Evolutionary conservation across 2,329 filamentous ascomycete species (phyloP).

Genomic region (Fusarium palustre): DNA sequence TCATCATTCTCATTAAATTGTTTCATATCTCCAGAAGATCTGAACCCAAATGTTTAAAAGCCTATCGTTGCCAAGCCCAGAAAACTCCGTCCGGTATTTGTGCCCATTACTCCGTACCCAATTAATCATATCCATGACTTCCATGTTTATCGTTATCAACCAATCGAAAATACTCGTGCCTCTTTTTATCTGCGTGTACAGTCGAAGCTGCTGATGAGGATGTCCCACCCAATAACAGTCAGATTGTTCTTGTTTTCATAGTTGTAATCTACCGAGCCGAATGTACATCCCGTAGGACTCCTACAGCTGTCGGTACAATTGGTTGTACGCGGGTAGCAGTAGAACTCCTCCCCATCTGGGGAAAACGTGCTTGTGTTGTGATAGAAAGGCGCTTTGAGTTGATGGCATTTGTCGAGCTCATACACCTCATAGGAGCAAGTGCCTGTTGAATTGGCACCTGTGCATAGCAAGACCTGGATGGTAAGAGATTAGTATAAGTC

Average conservation of each 20-base stretch:
- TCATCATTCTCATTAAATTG: background rate
- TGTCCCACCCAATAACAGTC: slow-evolving; percentile 59
- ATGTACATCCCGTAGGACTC: slow-evolving; percentile 65
- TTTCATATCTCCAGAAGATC: background rate
- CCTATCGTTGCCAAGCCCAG: background rate
- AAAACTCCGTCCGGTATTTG: slow-evolving; percentile 3
- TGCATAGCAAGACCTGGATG: slow-evolving; percentile 62
- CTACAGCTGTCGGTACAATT: slow-evolving; percentile 59
- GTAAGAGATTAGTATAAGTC: slow-evolving; percentile 4
- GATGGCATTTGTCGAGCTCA: slow-evolving; percentile 58
- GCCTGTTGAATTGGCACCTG: slow-evolving; percentile 62
- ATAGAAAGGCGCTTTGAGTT: slow-evolving; percentile 57
- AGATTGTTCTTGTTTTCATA: slow-evolving; percentile 63
- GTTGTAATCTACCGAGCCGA: slow-evolving; percentile 60
- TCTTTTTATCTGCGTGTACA: slow-evolving; percentile 42
- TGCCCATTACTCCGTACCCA: slow-evolving; percentile 12
- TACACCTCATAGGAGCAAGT: slow-evolving; percentile 59
- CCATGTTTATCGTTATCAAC: background rate
- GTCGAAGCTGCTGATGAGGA: slow-evolving; percentile 52
- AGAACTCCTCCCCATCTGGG: slow-evolving; percentile 62
- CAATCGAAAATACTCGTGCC: background rate
- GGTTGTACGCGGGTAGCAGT: slow-evolving; percentile 59
- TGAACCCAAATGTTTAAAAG: background rate
- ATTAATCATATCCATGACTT: background rate
- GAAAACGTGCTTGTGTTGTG: slow-evolving; percentile 62